Evolutionary conservation across 2,329 filamentous ascomycete genomes (phyloP), one percentile per base, ranked within the genome.

Genomic region (Aspergillus sojae): DNA sequence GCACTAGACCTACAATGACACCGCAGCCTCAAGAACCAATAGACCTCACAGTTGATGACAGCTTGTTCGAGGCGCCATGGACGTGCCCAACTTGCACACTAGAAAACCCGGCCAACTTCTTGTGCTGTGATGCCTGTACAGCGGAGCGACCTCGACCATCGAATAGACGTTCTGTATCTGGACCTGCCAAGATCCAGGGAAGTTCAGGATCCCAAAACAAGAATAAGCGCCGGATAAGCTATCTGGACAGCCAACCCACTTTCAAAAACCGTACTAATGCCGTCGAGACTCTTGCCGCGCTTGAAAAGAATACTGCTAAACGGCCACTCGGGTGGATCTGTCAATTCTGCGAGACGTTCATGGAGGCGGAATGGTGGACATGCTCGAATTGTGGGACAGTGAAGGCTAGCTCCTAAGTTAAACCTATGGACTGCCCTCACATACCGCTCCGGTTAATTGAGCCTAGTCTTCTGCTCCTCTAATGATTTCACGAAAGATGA

Each of bases 351-450:
- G 85, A 85, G 6, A 82, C 83, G 0, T 89, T 87, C 64, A 89
- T 89, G 86, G 87, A 89, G 72, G 82, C 81, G 23, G 77, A 86
- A 68, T 89, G 86, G 86, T 89, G 86, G 87, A 88, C 86, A 5
- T 89, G 87, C 68, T 83, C 83, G 16, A 78, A 79, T 12, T 89
- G 87, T 72, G 86, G 87, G 57, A 78, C 75, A 10, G 86, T 89
- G 85, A 89, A 89, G 72, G 69, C 75, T 41, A 75, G 74, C 46
- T 85, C 83, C n/a, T 84, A 57, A 69, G 21, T 62, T 14, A n/a
- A 54, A 48, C 30, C 9, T 19, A 36, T 36, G 28, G 45, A 41
- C 7, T 2, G 6, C 16, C 19, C 39, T 41, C 39, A 36, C 34
- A n/a, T 41, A 41, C 16, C 14, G 11, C 11, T 36, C 34, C 34